These are phyloP conservation scores for Penicillium rolfsii DNA, from an alignment of 2,329 filamentous ascomycete species.

Conservation along the genomic window DNA sequence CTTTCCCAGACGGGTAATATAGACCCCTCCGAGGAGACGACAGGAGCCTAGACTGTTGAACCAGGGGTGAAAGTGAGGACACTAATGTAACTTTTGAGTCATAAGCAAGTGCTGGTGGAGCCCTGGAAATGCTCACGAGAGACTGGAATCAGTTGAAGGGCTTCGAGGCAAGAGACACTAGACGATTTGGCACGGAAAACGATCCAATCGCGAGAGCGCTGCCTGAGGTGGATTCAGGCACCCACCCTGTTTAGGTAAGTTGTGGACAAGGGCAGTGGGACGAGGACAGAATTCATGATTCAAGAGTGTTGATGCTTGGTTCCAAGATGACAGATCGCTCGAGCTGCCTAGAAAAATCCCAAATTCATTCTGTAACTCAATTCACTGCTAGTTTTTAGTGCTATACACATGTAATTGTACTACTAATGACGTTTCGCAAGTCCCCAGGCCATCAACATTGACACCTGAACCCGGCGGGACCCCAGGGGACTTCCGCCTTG, in stretches of 20 bases:
- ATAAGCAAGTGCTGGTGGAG: background rate
- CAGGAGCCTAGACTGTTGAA: background rate
- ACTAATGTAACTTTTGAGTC: constrained; percentile 5
- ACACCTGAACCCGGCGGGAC: constrained; percentile 4
- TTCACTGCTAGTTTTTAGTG: too few species aligned
- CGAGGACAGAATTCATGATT: background rate
- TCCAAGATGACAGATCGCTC: background rate
- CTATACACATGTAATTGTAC: background rate
- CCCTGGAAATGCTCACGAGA: constrained; percentile 2
- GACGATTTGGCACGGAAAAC: constrained; percentile 3
- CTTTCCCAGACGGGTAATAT: constrained; percentile 5
- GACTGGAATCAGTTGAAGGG: background rate
- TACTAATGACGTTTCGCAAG: background rate
- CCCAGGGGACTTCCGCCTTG: constrained; percentile 17
- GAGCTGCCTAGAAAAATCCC: too few species aligned
- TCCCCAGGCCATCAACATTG: background rate
- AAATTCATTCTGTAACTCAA: too few species aligned
- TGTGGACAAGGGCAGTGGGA: background rate
- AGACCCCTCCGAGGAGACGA: background rate
- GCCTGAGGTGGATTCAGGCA: constrained; percentile 30
- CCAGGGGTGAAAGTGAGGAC: background rate
- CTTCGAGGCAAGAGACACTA: background rate
- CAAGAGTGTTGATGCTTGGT: background rate
- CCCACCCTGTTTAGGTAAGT: constrained; percentile 8
- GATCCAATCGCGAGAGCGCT: constrained; percentile 13